A percentile compares a stretch with the other conserved stretches of the same genome.
phyloP scores from a whole-genome alignment of 257 asterid species.

The Eucommia ulmoides region DNA sequence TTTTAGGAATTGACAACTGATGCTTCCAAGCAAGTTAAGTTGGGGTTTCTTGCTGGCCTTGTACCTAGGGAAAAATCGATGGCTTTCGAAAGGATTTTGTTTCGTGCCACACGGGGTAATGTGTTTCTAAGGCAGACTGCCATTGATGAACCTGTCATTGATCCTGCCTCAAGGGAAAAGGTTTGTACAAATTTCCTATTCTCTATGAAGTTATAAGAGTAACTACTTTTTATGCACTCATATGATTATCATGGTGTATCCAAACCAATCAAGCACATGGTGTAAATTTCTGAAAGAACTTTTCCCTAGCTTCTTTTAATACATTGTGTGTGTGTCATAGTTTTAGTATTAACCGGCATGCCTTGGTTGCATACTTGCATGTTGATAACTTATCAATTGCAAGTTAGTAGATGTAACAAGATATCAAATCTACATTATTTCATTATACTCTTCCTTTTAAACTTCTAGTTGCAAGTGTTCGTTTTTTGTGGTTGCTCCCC shows the following conservation, averaged over 20 bases:
- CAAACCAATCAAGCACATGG: too few relatives aligned
- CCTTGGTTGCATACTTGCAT: too few relatives aligned
- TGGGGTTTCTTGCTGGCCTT: conserved; percentile 85
- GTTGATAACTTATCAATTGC: too few relatives aligned
- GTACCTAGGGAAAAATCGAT: conserved; percentile 82
- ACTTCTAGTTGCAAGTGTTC: too few relatives aligned
- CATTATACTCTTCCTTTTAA: too few relatives aligned
- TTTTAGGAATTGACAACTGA: conserved; percentile 49
- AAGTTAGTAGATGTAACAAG: too few relatives aligned
- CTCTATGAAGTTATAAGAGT: neutral
- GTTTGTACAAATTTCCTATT: conserved; percentile 21
- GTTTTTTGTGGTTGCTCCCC: too few relatives aligned
- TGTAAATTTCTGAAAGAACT: too few relatives aligned
- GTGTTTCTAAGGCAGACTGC: conserved; percentile 72
- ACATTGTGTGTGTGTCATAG: too few relatives aligned
- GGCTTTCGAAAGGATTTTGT: conserved; percentile 95
- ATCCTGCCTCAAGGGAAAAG: conserved; percentile 96
- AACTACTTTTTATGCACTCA: neutral
- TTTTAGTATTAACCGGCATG: too few relatives aligned
- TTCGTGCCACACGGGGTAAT: conserved; percentile 98
- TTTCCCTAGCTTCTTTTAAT: too few relatives aligned
- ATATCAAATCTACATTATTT: too few relatives aligned
- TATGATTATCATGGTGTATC: neutral
- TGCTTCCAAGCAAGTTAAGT: conserved; percentile 88
- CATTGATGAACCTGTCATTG: conserved; percentile 69